Evolutionary conservation across 768 basidiomycete species (phyloP), one percentile per base, ranked within the genome.

Genomic region (Phanerochaete sordida): DNA sequence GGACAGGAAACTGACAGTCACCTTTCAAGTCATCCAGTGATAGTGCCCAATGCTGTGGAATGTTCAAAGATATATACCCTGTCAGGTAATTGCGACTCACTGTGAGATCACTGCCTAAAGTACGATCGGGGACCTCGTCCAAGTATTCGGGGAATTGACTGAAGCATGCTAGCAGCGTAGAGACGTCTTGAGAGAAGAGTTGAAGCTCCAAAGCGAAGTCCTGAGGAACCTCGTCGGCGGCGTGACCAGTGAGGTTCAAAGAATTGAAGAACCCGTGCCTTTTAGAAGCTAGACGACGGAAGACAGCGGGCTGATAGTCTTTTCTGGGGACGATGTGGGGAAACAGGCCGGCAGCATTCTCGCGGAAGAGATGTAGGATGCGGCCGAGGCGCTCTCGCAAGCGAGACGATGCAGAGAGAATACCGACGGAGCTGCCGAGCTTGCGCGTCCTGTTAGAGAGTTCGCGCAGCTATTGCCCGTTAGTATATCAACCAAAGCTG

Each of bases 61-160:
- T 19, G n/a, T 5, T 43, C 19, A 4, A 4, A 43, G 19, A 12
- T 19, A 19, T 43, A 11, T 43, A 16, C 8, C 7, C 8, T 19
- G 19, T 9, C 11, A 26, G 5, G 6, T 26, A 21, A 31, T n/a
- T 35, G 23, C 19, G 23, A 50, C 75, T 48, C 62, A 86, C 87
- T 75, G 81, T 84, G 35, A 91, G 74, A 70, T 91, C 88, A 0
- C 81, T 82, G 69, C 87, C 84, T 56, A 90, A 80, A 62, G 57
- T 88, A 85, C 4, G 86, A 84, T 89, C 88, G 39, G 84, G 83
- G 4, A 82, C 84, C 64, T 91, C 88, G 52, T 90, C 87, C n/a
- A 80, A 83, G 64, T 88, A 88, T 68, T 90, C 89, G 0, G 88
- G 88, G 64, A 90, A 90, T 67, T 90, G 87, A 58, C 90, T 88